A percentile compares a stretch with the other conserved stretches of the same genome.
phyloP scores from a whole-genome alignment of 169 alveolate genomes.

The Plasmodium knowlesi region DNA sequence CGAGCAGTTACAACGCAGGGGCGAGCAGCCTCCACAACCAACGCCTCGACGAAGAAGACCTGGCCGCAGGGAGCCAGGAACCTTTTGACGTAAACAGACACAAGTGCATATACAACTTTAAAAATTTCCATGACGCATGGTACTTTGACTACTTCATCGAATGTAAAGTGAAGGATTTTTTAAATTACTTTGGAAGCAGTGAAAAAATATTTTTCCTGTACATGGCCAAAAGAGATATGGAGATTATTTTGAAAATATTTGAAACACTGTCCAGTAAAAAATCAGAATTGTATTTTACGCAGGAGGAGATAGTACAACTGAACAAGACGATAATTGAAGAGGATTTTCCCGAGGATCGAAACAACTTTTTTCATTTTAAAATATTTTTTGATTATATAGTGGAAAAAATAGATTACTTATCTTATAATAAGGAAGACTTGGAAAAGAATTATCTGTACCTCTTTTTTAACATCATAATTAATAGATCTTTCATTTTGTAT shows the following conservation, averaged over 20 bases:
- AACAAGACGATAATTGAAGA: constrained; percentile 10
- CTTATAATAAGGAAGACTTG: constrained; percentile 73
- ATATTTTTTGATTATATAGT: constrained; percentile 55
- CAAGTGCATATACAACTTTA: constrained; percentile 70
- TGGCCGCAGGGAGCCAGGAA: not conserved
- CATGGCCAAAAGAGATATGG: constrained; percentile 30
- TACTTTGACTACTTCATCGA: constrained; percentile 69
- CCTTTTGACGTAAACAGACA: constrained; percentile 5
- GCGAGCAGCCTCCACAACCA: not conserved
- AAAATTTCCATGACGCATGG: constrained; percentile 62
- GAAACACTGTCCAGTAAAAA: not conserved
- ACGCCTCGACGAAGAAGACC: not conserved
- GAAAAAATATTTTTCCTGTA: constrained; percentile 29
- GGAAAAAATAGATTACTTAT: constrained; percentile 55
- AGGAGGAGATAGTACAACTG: constrained; percentile 62
- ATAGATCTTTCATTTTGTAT: constrained; percentile 53
- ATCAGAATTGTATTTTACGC: constrained; percentile 34
- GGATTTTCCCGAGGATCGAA: constrained; percentile 30
- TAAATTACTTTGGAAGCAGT: constrained; percentile 19
- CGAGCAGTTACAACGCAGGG: not conserved
- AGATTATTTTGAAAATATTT: constrained; percentile 32
- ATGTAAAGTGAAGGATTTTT: constrained; percentile 30
- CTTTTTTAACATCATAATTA: constrained; percentile 48
- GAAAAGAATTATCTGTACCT: constrained; percentile 53
- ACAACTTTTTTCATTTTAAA: constrained; percentile 50